Base-by-base conservation (phyloP, 345 rosid genomes). In the Raphanus raphanistrum region DNA sequence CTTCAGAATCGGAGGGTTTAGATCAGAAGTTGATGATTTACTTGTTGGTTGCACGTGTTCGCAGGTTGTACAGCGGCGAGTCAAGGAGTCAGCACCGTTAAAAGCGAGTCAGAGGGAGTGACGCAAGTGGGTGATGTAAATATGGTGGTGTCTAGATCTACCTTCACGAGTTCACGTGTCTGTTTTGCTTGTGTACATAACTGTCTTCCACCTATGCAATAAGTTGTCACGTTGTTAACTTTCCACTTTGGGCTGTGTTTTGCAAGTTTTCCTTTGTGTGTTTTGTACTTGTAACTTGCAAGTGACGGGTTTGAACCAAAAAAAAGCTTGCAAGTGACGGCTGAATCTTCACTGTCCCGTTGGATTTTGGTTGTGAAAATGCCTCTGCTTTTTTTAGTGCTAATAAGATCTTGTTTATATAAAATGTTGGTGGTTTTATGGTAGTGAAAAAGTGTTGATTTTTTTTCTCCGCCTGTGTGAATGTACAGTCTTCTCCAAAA, bases 51-150 rank as follows among this genome's bases (percentile, higher is more conserved):
- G 32, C 28, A 16, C 32, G 38, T 73, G 73, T 75, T 75, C 26
- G 52, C 87, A 94, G 98, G 98, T 87, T 94, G 35, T 94, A 94
- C 92, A 92, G 97, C 41, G 92, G 88, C 41, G 97, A 90, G 66
- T 87, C 95, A 0, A 88, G 89, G 86, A 94, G 90, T 89, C 85
- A 89, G 87, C 97, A 86, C 50, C 87, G 79, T 48, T 78, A 79
- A 82, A 70, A 29, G 17, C n/a, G n/a, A 29, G 68, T 3, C 6
- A 28, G 6, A 17, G 63, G 50, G 59, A 10, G 38, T 11, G 66
- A 8, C 12, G 68, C 65, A 55, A 29, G 48, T 4, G 36, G 28
- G 62, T 73, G 70, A 79, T 68, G 38, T 67, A 79, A 59, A 36
- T 35, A 67, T 2, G 13, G 70, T 67, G 8, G 70, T 67, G 8